A percentile compares a stretch with the other conserved stretches of the same genome.
phyloP scores from a whole-genome alignment of 192 early-diverging fungal species.

The Backusella tarrabulga region DNA sequence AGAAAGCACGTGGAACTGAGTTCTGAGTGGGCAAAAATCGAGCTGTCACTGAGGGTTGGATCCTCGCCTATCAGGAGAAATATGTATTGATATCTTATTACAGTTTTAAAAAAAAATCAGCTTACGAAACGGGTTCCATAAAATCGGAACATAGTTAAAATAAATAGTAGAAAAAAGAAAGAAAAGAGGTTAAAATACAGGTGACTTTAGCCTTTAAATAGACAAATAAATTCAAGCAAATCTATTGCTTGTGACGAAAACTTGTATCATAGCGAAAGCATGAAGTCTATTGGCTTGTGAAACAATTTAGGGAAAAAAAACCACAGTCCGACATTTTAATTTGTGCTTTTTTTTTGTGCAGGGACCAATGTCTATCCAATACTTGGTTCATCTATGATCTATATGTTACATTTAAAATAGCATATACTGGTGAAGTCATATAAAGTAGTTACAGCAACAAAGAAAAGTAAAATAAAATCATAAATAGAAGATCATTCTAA shows the following conservation, averaged over 20 bases:
- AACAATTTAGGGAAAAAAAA: not conserved
- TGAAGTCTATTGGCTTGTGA: constrained; percentile 12
- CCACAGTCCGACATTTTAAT: not conserved
- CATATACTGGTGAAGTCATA: not conserved
- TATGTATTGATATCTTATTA: not conserved
- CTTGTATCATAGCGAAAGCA: constrained; percentile 4
- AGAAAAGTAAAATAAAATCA: not conserved
- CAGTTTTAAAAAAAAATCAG: not conserved
- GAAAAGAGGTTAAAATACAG: not conserved
- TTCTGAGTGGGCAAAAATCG: not conserved
- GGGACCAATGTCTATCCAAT: not conserved
- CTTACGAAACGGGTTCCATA: constrained; percentile 1
- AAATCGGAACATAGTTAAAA: not conserved
- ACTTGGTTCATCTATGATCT: not conserved
- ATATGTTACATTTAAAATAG: not conserved
- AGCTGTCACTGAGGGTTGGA: not conserved
- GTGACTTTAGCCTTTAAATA: not conserved
- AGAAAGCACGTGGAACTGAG: constrained; percentile 22
- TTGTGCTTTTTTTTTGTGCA: not conserved
- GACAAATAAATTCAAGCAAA: not conserved
- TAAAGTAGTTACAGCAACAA: not conserved
- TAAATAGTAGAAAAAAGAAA: not conserved
- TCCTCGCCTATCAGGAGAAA: not conserved
- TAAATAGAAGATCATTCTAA: not conserved
- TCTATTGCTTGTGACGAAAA: constrained; percentile 11